Conservation (phyloP, 805 yeast species). For the Saturnispora hagleri region DNA sequence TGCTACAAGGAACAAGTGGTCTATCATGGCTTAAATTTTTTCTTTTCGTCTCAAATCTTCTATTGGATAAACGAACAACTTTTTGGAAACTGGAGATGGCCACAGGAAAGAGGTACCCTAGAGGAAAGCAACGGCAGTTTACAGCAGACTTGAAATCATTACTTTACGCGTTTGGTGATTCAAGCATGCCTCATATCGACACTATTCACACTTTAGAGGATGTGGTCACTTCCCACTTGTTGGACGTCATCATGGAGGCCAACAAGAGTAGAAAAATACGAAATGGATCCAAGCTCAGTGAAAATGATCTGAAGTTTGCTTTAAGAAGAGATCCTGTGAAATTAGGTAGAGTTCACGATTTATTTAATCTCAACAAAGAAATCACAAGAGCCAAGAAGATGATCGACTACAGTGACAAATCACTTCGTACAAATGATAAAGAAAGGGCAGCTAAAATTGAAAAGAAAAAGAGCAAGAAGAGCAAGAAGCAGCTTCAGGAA, state of each 20-base stretch:
- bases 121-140: slow-evolving; percentile 24
- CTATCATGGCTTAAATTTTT: neutral
- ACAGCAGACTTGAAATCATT: slow-evolving; percentile 42
- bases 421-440: slow-evolving; percentile 18
- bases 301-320: slow-evolving; percentile 67
- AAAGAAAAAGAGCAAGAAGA: slow-evolving; percentile 5
- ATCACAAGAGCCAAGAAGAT: slow-evolving; percentile 59
- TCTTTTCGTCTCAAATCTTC: neutral
- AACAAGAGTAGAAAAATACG: slow-evolving; percentile 43
- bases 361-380: slow-evolving; percentile 48
- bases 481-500: neutral
- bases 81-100: slow-evolving; percentile 6
- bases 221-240: slow-evolving; percentile 51
- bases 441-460: slow-evolving; percentile 12
- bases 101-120: slow-evolving; percentile 11
- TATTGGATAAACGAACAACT: neutral
- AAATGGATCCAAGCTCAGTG: slow-evolving; percentile 50
- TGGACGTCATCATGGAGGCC: slow-evolving; percentile 43
- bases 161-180: slow-evolving; percentile 68
- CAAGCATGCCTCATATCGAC: slow-evolving; percentile 54
- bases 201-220: slow-evolving; percentile 62
- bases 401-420: slow-evolving; percentile 54
- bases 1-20: neutral
- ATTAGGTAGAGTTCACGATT: slow-evolving; percentile 60
- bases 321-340: slow-evolving; percentile 57